Conservation (phyloP, 2,329 filamentous ascomycete species). For the Diaporthe sp. region DNA sequence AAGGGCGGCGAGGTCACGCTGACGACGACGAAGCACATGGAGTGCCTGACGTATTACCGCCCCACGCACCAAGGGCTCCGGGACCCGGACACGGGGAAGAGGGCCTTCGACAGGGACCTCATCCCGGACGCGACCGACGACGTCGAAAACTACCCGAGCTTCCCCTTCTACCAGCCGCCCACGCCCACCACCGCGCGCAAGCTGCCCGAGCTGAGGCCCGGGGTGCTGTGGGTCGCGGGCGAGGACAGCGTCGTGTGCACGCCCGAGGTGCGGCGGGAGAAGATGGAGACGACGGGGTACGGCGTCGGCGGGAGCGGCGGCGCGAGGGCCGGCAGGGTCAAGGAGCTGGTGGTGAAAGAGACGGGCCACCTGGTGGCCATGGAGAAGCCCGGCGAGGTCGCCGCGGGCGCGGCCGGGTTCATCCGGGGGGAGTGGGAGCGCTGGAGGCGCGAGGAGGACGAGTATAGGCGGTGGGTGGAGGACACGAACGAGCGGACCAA, state of each 20-base stretch:
- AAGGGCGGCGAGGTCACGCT: conserved; percentile 71
- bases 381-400: conserved; percentile 78
- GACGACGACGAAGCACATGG: conserved; percentile 87
- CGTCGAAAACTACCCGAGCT: conserved; percentile 48
- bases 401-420: conserved; percentile 69
- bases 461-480: conserved; percentile 66
- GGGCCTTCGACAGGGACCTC: conserved; percentile 54
- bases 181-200: conserved; percentile 66
- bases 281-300: conserved; percentile 73
- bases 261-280: conserved; percentile 64
- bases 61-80: conserved; percentile 63
- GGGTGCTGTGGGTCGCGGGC: conserved; percentile 79
- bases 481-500: conserved; percentile 63
- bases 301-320: conserved; percentile 78
- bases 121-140: conserved; percentile 61
- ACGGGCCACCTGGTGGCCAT: conserved; percentile 87
- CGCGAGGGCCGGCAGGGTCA: conserved; percentile 73
- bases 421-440: conserved; percentile 66
- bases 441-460: conserved; percentile 69
- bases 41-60: conserved; percentile 83
- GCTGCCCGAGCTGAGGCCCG: conserved; percentile 72
- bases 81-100: conserved; percentile 50
- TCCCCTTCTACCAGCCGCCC: conserved; percentile 78
- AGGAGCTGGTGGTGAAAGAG: conserved; percentile 71
- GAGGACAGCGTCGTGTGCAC: conserved; percentile 67